phyloP scores from a whole-genome alignment of 1,284 basidiomycete genomes.

The Trichosporon faecale region DNA sequence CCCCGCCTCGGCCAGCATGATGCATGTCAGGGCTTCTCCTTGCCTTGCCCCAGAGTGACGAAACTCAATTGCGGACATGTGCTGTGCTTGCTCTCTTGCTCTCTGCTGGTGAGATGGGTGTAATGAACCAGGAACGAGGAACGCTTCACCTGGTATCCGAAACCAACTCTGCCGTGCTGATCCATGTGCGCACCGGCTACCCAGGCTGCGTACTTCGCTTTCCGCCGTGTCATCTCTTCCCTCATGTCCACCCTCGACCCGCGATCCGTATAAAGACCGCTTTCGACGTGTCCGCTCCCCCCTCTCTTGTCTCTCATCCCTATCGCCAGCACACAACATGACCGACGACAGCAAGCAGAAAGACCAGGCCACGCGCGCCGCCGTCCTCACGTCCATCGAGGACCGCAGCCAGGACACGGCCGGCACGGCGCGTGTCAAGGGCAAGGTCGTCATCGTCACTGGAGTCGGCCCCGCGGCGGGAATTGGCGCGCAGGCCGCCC shows the following conservation, averaged over 20 bases:
- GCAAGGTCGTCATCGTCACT: slow-evolving; percentile 86
- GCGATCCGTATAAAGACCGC: neutral
- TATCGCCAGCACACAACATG: neutral
- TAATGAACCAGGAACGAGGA: neutral
- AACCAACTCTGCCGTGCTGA: neutral
- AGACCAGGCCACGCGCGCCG: neutral
- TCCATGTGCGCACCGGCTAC: neutral
- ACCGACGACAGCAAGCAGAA: slow-evolving; percentile 6
- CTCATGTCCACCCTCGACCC: too few relatives aligned
- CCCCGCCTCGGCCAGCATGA: neutral
- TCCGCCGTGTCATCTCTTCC: neutral
- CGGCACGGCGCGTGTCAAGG: slow-evolving; percentile 61
- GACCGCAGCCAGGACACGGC: slow-evolving; percentile 16
- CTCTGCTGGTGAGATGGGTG: too few relatives aligned
- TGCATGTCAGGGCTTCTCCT: neutral
- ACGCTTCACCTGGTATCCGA: neutral
- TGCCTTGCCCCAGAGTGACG: neutral
- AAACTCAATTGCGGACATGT: neutral
- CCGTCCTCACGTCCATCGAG: slow-evolving; percentile 16
- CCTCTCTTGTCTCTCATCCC: neutral
- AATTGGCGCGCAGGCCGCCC: slow-evolving; percentile 58
- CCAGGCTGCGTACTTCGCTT: neutral
- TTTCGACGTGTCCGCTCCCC: neutral
- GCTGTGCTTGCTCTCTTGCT: neutral
- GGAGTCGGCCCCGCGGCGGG: slow-evolving; percentile 79